Conservation (phyloP, 345 rosid species). For the Aquilaria sinensis region DNA sequence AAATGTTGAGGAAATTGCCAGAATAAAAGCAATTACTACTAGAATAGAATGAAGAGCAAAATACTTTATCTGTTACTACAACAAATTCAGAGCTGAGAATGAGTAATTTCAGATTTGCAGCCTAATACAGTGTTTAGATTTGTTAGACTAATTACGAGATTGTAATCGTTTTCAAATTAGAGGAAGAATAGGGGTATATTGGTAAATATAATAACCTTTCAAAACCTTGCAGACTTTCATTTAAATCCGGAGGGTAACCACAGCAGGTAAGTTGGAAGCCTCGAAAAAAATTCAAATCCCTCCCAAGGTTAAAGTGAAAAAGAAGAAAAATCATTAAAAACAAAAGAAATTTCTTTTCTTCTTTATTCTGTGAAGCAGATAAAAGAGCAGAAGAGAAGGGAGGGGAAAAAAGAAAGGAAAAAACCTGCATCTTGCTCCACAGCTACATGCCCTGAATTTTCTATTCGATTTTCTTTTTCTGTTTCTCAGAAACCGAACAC, state of each 20-base stretch:
- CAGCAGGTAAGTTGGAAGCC: conserved; percentile 15
- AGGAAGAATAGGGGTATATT: too few species aligned
- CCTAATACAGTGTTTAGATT: too few species aligned
- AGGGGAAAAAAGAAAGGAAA: conserved; percentile 1
- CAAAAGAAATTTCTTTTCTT: neutral
- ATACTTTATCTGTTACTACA: too few species aligned
- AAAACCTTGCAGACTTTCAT: conserved; percentile 5
- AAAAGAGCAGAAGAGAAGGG: neutral
- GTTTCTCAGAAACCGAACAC: conserved; percentile 37
- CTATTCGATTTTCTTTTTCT: conserved; percentile 19
- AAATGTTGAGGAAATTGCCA: too few species aligned
- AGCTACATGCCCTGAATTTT: conserved; percentile 35
- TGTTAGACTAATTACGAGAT: too few species aligned
- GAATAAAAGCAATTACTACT: too few species aligned
- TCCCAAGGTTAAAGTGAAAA: conserved; percentile 10
- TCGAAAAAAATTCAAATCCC: conserved; percentile 37
- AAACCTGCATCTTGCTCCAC: conserved; percentile 49
- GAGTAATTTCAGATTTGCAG: too few species aligned
- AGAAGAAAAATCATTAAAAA: neutral
- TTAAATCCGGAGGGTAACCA: conserved; percentile 32
- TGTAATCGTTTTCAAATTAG: too few species aligned
- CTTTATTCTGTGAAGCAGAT: conserved; percentile 25
- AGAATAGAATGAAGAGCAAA: too few species aligned
- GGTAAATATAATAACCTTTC: too few species aligned
- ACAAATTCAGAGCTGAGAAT: too few species aligned